phyloP scores from a whole-genome alignment of 192 early-diverging fungal species.

The Podila verticillata region DNA sequence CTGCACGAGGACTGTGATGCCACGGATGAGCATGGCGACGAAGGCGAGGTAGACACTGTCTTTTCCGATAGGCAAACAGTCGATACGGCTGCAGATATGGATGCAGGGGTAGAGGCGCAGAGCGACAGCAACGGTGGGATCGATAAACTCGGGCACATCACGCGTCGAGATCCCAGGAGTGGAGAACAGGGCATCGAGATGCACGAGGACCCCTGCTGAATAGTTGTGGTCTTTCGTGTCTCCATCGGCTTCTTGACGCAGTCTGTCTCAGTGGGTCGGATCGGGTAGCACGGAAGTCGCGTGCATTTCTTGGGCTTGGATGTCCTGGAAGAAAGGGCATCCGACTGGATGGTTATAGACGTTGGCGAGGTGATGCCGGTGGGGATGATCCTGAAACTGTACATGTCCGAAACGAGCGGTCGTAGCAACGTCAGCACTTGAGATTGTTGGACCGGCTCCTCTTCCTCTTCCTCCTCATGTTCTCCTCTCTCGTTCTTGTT shows the following conservation, averaged over 20 bases:
- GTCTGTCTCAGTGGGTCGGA: constrained; percentile 7
- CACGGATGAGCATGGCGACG: background rate
- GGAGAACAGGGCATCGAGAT: constrained; percentile 49
- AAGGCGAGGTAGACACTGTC: background rate
- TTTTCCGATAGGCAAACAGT: background rate
- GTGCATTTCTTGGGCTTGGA: constrained; percentile 31
- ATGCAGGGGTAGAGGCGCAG: constrained; percentile 7
- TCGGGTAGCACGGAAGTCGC: constrained; percentile 37
- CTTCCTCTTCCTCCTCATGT: constrained; percentile 9
- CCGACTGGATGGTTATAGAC: background rate
- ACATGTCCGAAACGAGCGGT: constrained; percentile 47
- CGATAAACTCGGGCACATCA: constrained; percentile 8
- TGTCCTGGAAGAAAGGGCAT: background rate
- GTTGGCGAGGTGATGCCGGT: background rate
- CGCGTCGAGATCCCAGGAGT: constrained; percentile 19
- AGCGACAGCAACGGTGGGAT: constrained; percentile 23
- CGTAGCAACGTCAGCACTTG: constrained; percentile 36
- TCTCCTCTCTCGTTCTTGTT: background rate
- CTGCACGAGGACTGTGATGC: background rate
- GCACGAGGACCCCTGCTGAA: constrained; percentile 7
- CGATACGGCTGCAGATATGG: background rate
- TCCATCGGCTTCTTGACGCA: background rate
- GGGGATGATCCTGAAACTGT: constrained; percentile 44
- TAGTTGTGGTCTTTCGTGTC: background rate
- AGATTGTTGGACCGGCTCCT: constrained; percentile 17